A percentile compares a stretch with the other conserved stretches of the same genome.
phyloP scores from a whole-genome alignment of 148 eudicot species.

The Silene conica region DNA sequence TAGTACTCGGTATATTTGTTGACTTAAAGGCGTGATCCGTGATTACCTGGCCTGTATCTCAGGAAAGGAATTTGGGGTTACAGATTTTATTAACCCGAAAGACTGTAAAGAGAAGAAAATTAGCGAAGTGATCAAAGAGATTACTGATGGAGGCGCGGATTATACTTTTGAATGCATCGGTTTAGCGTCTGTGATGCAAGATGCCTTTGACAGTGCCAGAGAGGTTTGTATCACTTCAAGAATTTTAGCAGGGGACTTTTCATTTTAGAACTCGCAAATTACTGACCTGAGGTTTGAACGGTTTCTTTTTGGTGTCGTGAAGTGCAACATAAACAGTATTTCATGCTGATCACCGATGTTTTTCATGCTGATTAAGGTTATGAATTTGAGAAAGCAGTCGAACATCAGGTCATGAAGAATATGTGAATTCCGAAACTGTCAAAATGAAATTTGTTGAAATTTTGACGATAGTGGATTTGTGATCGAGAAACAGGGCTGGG shows the following conservation, averaged over 20 bases:
- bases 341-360: no score
- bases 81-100: conserved; percentile 51
- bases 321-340: no score
- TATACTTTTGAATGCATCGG: conserved; percentile 61
- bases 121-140: conserved; percentile 44
- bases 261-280: no score
- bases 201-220: conserved; percentile 44
- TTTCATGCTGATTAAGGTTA: no score
- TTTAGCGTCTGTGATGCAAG: conserved; percentile 35
- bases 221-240: conserved; percentile 24
- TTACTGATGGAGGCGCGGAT: conserved; percentile 57
- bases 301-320: no score
- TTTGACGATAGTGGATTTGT: not conserved
- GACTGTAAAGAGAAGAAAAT: conserved; percentile 34
- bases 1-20: not conserved
- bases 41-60: conserved; percentile 14
- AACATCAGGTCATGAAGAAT: no score
- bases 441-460: no score
- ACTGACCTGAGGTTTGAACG: no score
- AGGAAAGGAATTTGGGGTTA: conserved; percentile 60
- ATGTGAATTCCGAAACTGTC: no score
- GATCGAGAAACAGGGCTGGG: conserved; percentile 41
- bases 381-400: no score
- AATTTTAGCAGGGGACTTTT: no score
- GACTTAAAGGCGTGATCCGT: not conserved